Evolutionary conservation across 257 asterid species (phyloP), one percentile per base, ranked within the genome.

Genomic region (Przewalskia tangutica): DNA sequence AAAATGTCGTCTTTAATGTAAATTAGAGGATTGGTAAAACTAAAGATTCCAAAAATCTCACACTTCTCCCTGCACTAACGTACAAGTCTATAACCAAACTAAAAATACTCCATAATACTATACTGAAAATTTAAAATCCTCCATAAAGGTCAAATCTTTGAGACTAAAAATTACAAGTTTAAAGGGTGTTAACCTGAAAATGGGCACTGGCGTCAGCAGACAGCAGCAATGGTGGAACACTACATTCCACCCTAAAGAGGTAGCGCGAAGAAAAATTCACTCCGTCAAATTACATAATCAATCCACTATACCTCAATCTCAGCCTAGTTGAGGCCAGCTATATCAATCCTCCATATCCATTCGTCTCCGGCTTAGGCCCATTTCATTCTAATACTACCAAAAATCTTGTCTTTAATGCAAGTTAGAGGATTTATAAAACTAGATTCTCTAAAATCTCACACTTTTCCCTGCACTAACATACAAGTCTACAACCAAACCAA

Each of bases 201-300:
- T 95, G 98, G 56, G 99, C 97, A 34, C 92, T 88, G 83, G 97
- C 89, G 64, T 93, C 98, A 40, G 98, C 97, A 38, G 64, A 92
- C 98, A 40, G 98, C 97, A 38, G 97, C 98, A 71, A 91, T 89
- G 85, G 98, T 91, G 77, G 97, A 95, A 76, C 97, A 84, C 99
- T 92, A 27, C 32, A 27, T 27, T 27, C 32, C 32, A 82, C 98
- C 98, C 93, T 95, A 91, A 84, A 92, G 97, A 50, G 98, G 97
- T 64, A 76, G 97, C 91, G 42, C 32, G 32, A 27, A 27, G 32
- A 17, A 8, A 67, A 40, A 14, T 67, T 40, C 77, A 40, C 17
- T 8, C 34, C 1, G 9, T 8, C 36, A 42, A n/a, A 67, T 38
- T 67, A 17, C 53, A 17, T 17, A 17, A 67, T 38, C 76, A 38